These are phyloP conservation scores for Apiospora malaysiana DNA, from an alignment of 2,329 filamentous ascomycete species.

Conservation along the genomic window DNA sequence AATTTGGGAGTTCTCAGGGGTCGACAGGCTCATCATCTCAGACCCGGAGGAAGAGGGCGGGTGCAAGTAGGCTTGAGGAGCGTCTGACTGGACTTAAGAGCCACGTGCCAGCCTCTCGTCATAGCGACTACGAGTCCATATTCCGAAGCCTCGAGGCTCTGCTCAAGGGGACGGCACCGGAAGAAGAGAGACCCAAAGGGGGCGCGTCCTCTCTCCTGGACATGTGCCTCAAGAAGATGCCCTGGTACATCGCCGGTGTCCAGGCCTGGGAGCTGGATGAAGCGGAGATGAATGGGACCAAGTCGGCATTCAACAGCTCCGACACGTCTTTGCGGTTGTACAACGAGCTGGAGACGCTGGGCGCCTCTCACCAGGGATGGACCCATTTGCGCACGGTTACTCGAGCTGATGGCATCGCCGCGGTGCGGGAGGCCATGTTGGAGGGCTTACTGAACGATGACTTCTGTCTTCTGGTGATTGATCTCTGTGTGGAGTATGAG, in stretches of 20 bases:
- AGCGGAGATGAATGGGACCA: slow-evolving; percentile 44
- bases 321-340: slow-evolving; percentile 53
- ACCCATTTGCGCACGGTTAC: slow-evolving; percentile 51
- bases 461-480: slow-evolving; percentile 48
- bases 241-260: slow-evolving; percentile 52
- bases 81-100: slow-evolving; percentile 44
- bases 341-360: slow-evolving; percentile 53
- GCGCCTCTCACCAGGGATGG: slow-evolving; percentile 49
- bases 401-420: slow-evolving; percentile 52
- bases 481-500: slow-evolving; percentile 46
- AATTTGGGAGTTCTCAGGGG: neutral
- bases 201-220: slow-evolving; percentile 51
- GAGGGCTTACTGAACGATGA: slow-evolving; percentile 49
- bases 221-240: slow-evolving; percentile 56
- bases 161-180: slow-evolving; percentile 46
- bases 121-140: slow-evolving; percentile 51
- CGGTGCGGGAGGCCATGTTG: slow-evolving; percentile 48
- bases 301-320: slow-evolving; percentile 42
- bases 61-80: slow-evolving; percentile 35
- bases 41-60: slow-evolving; percentile 22
- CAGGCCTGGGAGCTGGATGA: slow-evolving; percentile 48
- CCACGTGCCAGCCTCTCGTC: slow-evolving; percentile 36
- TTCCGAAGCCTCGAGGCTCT: slow-evolving; percentile 52
- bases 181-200: slow-evolving; percentile 31
- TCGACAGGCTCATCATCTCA: neutral